phyloP scores from a whole-genome alignment of 2,329 filamentous ascomycete species.

The Botrytis aclada region DNA sequence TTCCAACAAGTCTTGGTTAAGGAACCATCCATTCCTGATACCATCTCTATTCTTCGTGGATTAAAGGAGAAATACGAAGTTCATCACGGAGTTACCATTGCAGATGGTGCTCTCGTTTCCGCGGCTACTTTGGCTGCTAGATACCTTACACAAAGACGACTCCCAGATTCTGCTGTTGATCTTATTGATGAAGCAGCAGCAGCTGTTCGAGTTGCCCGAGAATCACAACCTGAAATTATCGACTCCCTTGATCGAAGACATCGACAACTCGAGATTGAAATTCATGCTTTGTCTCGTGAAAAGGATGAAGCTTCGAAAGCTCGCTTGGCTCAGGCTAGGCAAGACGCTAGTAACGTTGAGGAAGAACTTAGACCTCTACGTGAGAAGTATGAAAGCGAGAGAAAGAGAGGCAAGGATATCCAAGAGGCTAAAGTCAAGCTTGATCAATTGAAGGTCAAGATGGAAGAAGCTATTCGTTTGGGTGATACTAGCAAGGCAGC shows the following conservation, averaged over 20 bases:
- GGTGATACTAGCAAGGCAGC: conserved; percentile 84
- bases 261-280: conserved; percentile 93
- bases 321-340: conserved; percentile 77
- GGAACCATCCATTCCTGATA: conserved; percentile 84
- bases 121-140: conserved; percentile 88
- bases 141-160: conserved; percentile 84
- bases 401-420: conserved; percentile 84
- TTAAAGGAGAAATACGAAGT: conserved; percentile 98
- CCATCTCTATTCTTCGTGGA: conserved; percentile 95
- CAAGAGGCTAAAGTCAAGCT: conserved; percentile 95
- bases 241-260: conserved; percentile 89
- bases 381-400: conserved; percentile 94
- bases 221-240: conserved; percentile 93
- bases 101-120: conserved; percentile 88
- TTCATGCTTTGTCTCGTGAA: conserved; percentile 89
- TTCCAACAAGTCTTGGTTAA: conserved; percentile 99
- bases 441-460: conserved; percentile 84
- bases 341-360: conserved; percentile 89
- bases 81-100: conserved; percentile 95
- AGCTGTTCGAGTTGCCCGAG: conserved; percentile 90
- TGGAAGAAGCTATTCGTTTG: conserved; percentile 86
- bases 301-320: conserved; percentile 89
- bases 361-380: conserved; percentile 89
- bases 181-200: conserved; percentile 94
- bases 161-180: conserved; percentile 96